Evolutionary conservation across 352 stramenopile species (phyloP).

Genomic region (Globisporangium spiculum): DNA sequence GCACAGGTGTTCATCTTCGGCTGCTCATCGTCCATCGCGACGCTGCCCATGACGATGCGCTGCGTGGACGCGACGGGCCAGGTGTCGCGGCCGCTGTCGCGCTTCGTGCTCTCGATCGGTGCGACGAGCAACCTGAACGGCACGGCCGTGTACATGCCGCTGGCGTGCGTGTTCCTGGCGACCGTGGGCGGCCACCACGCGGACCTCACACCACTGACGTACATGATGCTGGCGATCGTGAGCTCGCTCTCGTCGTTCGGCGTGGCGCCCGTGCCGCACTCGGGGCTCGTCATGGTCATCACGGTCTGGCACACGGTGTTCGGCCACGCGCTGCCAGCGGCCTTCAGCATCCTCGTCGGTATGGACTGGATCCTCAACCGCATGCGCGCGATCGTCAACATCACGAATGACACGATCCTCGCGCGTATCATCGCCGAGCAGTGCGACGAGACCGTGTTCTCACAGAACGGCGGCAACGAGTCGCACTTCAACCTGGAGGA

Average conservation of each 20-base stretch:
- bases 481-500: constrained; percentile 10
- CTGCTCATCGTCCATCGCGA: constrained; percentile 78
- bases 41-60: constrained; percentile 72
- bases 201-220: constrained; percentile 53
- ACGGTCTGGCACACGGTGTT: constrained; percentile 79
- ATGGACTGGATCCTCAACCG: constrained; percentile 74
- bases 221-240: constrained; percentile 62
- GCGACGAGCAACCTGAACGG: constrained; percentile 76
- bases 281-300: constrained; percentile 74
- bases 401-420: constrained; percentile 83
- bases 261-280: constrained; percentile 68
- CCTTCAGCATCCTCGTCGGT: constrained; percentile 69
- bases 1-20: constrained; percentile 77
- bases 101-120: constrained; percentile 66
- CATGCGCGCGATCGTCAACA: constrained; percentile 71
- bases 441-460: constrained; percentile 47
- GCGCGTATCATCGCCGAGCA: constrained; percentile 75
- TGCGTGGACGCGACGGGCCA: constrained; percentile 66
- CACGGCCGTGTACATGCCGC: constrained; percentile 68
- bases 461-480: constrained; percentile 1
- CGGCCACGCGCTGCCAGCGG: constrained; percentile 42
- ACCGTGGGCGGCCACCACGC: constrained; percentile 51
- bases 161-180: constrained; percentile 74
- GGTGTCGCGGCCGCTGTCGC: constrained; percentile 53
- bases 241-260: constrained; percentile 67